A percentile compares a stretch with the other conserved stretches of the same genome.
Evolutionary conservation across 208 protist species (phyloP).

Genomic region (Trypanosoma conorhini): DNA sequence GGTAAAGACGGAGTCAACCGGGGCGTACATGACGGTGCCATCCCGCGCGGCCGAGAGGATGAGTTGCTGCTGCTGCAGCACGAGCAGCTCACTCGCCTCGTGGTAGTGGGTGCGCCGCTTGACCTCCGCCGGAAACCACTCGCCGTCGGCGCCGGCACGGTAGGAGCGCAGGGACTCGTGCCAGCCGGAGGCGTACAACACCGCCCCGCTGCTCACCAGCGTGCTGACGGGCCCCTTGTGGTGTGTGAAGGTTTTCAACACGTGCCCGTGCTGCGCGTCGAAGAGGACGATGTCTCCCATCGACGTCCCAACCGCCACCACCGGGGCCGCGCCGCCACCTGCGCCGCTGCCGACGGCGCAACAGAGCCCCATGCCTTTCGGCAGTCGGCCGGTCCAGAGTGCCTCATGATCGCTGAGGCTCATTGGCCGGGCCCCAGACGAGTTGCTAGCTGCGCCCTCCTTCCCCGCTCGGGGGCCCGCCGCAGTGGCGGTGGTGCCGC

Average conservation of each 20-base stretch:
- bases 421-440: constrained; percentile 7
- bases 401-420: constrained; percentile 58
- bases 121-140: constrained; percentile 87
- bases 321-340: constrained; percentile 28
- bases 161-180: constrained; percentile 84
- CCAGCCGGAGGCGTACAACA: constrained; percentile 84
- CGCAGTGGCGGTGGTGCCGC: neutral
- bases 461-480: neutral
- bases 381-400: constrained; percentile 71
- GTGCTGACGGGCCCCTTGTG: constrained; percentile 84
- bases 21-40: constrained; percentile 77
- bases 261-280: constrained; percentile 61
- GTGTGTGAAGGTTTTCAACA: constrained; percentile 74
- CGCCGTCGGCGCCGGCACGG: constrained; percentile 35
- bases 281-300: constrained; percentile 83
- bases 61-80: constrained; percentile 52
- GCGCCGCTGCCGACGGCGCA: constrained; percentile 39
- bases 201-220: constrained; percentile 16
- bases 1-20: constrained; percentile 56
- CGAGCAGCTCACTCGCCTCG: constrained; percentile 66
- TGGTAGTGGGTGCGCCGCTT: constrained; percentile 92
- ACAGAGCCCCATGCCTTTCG: constrained; percentile 79
- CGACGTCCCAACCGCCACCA: constrained; percentile 80
- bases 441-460: constrained; percentile 4
- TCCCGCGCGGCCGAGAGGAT: constrained; percentile 82